These are phyloP conservation scores for Fusarium hainanense DNA, from an alignment of 2,329 filamentous ascomycete species.

Conservation along the genomic window DNA sequence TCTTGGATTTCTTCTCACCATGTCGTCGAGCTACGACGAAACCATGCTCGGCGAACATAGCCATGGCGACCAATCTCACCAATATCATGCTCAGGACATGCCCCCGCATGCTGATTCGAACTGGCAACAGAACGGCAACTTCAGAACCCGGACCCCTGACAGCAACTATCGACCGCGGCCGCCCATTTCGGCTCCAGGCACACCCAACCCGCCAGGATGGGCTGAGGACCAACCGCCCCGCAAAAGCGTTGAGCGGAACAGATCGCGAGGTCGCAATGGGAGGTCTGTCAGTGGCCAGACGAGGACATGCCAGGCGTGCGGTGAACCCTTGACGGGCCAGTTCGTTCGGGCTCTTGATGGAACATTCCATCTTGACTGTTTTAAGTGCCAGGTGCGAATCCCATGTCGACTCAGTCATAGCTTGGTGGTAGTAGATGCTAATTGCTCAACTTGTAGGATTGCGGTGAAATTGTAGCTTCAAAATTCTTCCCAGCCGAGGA, in stretches of 20 bases:
- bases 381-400: slow-evolving; percentile 84
- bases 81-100: slow-evolving; percentile 44
- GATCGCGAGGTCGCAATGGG: slow-evolving; percentile 65
- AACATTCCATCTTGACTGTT: slow-evolving; percentile 97
- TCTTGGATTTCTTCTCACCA: slow-evolving; percentile 47
- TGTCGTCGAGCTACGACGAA: slow-evolving; percentile 62
- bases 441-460: slow-evolving; percentile 72
- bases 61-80: slow-evolving; percentile 47
- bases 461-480: slow-evolving; percentile 94
- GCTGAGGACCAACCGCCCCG: slow-evolving; percentile 57
- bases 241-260: slow-evolving; percentile 67
- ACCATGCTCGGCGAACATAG: slow-evolving; percentile 54
- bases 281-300: slow-evolving; percentile 69
- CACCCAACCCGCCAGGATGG: slow-evolving; percentile 47
- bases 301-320: slow-evolving; percentile 86
- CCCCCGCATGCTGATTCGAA: slow-evolving; percentile 49
- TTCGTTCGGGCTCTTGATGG: slow-evolving; percentile 94
- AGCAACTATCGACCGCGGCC: slow-evolving; percentile 49
- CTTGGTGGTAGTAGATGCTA: slow-evolving; percentile 25
- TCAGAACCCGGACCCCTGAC: slow-evolving; percentile 53
- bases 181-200: slow-evolving; percentile 51
- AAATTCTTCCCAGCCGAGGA: slow-evolving; percentile 99
- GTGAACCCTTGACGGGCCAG: slow-evolving; percentile 87
- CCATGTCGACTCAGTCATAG: slow-evolving; percentile 2
- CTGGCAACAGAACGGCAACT: slow-evolving; percentile 55